Conservation (phyloP, 2,329 filamentous ascomycete species). For the Exophiala viscosa region DNA sequence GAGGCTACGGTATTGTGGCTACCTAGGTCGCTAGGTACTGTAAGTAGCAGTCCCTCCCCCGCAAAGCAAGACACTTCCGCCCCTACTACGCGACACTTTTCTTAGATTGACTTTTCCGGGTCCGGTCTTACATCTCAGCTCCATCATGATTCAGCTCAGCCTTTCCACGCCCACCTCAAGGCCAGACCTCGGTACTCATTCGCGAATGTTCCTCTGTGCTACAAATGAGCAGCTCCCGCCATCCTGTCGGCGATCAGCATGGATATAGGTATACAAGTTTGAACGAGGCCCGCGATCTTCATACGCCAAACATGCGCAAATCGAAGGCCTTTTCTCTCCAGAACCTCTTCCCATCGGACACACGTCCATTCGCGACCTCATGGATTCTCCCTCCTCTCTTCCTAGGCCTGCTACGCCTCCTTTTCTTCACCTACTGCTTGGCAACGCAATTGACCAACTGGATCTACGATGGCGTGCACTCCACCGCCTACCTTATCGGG, state of each 20-base stretch:
- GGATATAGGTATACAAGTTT: background rate
- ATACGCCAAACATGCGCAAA: constrained; percentile 6
- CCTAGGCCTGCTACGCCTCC: constrained; percentile 44
- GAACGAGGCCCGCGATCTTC: background rate
- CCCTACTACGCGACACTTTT: no score
- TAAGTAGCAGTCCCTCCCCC: no score
- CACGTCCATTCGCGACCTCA: constrained; percentile 71
- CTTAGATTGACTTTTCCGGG: no score
- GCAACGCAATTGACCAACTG: constrained; percentile 56
- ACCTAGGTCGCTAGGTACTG: no score
- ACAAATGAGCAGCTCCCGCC: no score
- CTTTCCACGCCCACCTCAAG: no score
- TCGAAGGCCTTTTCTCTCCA: constrained; percentile 4
- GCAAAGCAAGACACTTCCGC: no score
- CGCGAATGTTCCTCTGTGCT: no score
- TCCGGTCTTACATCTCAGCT: no score
- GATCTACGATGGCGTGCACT: constrained; percentile 17
- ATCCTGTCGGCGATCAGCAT: background rate
- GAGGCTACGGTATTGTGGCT: no score
- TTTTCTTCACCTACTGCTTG: constrained; percentile 63
- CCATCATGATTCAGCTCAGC: no score
- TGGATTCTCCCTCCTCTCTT: constrained; percentile 66
- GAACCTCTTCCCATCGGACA: constrained; percentile 19
- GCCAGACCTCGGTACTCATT: no score
- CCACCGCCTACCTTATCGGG: constrained; percentile 35